These are phyloP conservation scores for Paracoccidioides brasiliensis DNA, from an alignment of 2,329 filamentous ascomycete genomes.

Conservation along the genomic window DNA sequence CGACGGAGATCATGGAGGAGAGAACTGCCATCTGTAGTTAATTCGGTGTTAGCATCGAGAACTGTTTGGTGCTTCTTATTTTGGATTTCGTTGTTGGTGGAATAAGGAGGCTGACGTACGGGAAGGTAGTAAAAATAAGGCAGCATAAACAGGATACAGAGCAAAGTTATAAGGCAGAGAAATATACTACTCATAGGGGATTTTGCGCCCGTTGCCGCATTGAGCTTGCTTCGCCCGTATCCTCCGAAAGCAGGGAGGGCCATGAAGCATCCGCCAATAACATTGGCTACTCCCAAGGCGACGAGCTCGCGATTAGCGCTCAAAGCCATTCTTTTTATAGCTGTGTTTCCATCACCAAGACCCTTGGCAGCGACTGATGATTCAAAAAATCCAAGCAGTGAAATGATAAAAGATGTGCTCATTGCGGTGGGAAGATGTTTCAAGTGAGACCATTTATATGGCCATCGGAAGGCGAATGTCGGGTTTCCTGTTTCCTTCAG, in stretches of 20 bases:
- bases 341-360: slow-evolving; percentile 49
- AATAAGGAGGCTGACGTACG: slow-evolving; percentile 41
- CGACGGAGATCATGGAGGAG: slow-evolving; percentile 86
- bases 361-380: slow-evolving; percentile 93
- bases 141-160: slow-evolving; percentile 68
- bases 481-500: slow-evolving; percentile 60
- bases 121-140: slow-evolving; percentile 93
- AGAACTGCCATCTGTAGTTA: slow-evolving; percentile 71
- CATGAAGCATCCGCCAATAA: slow-evolving; percentile 87
- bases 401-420: slow-evolving; percentile 84
- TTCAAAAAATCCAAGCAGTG: slow-evolving; percentile 94
- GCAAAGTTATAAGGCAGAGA: slow-evolving; percentile 65
- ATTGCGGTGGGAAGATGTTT: slow-evolving; percentile 73
- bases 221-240: slow-evolving; percentile 92
- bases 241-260: slow-evolving; percentile 87
- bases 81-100: not conserved
- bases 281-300: slow-evolving; percentile 76
- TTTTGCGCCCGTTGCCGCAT: slow-evolving; percentile 77
- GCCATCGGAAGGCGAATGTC: slow-evolving; percentile 72
- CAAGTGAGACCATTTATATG: slow-evolving; percentile 64
- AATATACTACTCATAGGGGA: slow-evolving; percentile 91
- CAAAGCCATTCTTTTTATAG: slow-evolving; percentile 65
- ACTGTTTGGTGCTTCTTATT: not conserved
- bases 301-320: slow-evolving; percentile 90
- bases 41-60: slow-evolving; percentile 1